These are phyloP conservation scores for Tetrastigma voinierianum DNA, from an alignment of 164 flowering plant species.

Conservation along the genomic window DNA sequence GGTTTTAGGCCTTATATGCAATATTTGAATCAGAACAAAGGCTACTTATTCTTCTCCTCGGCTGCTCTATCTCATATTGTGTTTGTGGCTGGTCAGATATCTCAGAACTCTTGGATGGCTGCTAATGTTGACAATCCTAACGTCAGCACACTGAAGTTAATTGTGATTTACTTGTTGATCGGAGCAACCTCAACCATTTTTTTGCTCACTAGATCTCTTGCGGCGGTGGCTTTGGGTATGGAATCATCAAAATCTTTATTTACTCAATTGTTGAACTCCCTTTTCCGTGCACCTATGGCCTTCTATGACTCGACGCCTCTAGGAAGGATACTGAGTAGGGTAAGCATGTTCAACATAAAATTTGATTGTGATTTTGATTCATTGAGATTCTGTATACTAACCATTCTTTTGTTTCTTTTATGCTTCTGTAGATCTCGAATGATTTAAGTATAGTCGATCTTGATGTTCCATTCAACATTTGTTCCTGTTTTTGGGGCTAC, in stretches of 20 bases:
- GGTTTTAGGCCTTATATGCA: slow-evolving; percentile 38
- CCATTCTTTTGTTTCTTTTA: not conserved
- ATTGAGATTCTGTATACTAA: not conserved
- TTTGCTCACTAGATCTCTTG: slow-evolving; percentile 33
- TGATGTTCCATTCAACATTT: slow-evolving; percentile 37
- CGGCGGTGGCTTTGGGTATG: slow-evolving; percentile 28
- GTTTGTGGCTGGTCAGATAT: slow-evolving; percentile 32
- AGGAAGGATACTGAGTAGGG: slow-evolving; percentile 51
- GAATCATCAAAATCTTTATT: slow-evolving; percentile 39
- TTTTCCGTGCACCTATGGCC: slow-evolving; percentile 56
- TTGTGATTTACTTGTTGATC: slow-evolving; percentile 32
- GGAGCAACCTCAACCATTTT: slow-evolving; percentile 21
- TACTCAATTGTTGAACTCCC: slow-evolving; percentile 34
- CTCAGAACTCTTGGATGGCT: slow-evolving; percentile 54
- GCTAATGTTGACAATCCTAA: slow-evolving; percentile 36
- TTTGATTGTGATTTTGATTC: not conserved
- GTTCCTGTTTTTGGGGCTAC: slow-evolving; percentile 30
- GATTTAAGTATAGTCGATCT: slow-evolving; percentile 48
- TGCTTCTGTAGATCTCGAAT: slow-evolving; percentile 32
- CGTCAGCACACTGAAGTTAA: slow-evolving; percentile 25
- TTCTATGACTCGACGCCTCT: slow-evolving; percentile 53
- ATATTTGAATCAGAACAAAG: slow-evolving; percentile 40
- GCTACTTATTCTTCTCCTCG: slow-evolving; percentile 29
- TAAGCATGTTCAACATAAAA: slow-evolving; percentile 16
- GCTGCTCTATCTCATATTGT: slow-evolving; percentile 24